phyloP scores from a whole-genome alignment of 768 basidiomycete species.

The Favolaschia claudopus region DNA sequence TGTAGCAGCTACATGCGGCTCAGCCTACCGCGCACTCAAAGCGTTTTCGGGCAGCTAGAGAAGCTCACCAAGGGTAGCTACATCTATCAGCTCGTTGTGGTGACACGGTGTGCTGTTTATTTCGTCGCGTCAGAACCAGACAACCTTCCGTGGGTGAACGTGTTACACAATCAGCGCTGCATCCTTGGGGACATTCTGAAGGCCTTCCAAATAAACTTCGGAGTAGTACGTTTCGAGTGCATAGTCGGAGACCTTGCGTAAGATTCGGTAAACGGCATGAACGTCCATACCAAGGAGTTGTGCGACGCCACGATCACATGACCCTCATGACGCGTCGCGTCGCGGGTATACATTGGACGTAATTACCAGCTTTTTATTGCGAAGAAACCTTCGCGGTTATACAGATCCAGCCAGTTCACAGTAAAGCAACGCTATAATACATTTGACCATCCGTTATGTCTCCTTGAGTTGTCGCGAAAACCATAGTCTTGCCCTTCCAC shows the following conservation, averaged over 20 bases:
- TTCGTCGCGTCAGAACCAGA: neutral
- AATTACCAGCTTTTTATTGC: too few species aligned
- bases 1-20: constrained; percentile 49
- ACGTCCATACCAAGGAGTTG: constrained; percentile 48
- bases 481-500: constrained; percentile 20
- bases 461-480: constrained; percentile 17
- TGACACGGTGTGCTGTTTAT: constrained; percentile 61
- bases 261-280: constrained; percentile 62
- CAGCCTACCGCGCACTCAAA: neutral
- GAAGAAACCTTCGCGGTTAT: too few species aligned
- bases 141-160: neutral
- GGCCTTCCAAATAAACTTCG: constrained; percentile 63
- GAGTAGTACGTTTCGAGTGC: constrained; percentile 67
- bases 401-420: neutral
- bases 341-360: neutral
- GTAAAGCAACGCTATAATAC: neutral
- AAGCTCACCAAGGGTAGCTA: constrained; percentile 49
- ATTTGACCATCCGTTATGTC: neutral
- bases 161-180: constrained; percentile 69
- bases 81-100: constrained; percentile 76
- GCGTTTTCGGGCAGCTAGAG: neutral
- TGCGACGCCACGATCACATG: neutral
- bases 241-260: constrained; percentile 70
- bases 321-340: too few species aligned
- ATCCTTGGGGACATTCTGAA: constrained; percentile 61